phyloP scores from a whole-genome alignment of 352 stramenopile species.

The Globisporangium acanthophoron region DNA sequence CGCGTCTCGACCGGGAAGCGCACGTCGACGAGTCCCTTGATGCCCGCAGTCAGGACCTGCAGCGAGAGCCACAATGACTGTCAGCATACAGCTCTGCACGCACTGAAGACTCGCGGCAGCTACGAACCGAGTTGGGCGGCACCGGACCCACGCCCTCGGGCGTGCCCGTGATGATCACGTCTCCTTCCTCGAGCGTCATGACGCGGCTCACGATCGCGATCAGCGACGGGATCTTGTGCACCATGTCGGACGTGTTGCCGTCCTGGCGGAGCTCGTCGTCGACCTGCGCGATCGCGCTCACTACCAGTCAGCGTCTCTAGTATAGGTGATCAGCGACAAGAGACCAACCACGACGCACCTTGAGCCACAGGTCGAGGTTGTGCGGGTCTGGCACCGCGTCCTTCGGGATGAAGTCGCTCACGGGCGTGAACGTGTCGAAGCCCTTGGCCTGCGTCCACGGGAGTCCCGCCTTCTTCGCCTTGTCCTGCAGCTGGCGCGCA shows the following conservation, averaged over 20 bases:
- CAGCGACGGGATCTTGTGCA: slow-evolving; percentile 72
- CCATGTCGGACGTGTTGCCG: slow-evolving; percentile 73
- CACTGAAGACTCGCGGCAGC: no score
- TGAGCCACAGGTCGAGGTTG: slow-evolving; percentile 76
- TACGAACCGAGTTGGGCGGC: slow-evolving; percentile 47
- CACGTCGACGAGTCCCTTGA: slow-evolving; percentile 63
- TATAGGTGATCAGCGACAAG: no score
- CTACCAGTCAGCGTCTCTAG: no score
- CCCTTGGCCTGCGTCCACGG: slow-evolving; percentile 77
- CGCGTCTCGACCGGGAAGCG: slow-evolving; percentile 59
- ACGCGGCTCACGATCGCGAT: slow-evolving; percentile 76
- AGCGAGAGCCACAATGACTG: background rate
- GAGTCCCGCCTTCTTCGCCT: slow-evolving; percentile 68
- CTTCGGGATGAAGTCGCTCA: slow-evolving; percentile 80
- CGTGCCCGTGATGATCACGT: slow-evolving; percentile 83
- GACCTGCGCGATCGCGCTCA: slow-evolving; percentile 15
- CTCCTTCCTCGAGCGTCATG: slow-evolving; percentile 81
- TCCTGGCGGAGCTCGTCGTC: slow-evolving; percentile 68
- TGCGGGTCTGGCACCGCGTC: slow-evolving; percentile 48
- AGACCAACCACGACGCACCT: slow-evolving; percentile 12
- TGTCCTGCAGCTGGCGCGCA: slow-evolving; percentile 65
- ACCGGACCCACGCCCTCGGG: slow-evolving; percentile 73
- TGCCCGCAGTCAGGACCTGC: slow-evolving; percentile 66
- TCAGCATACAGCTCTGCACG: background rate
- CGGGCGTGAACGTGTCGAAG: slow-evolving; percentile 76